Percentiles rank a stretch among this genome's conserved stretches.
Evolutionary conservation across 345 rosid species (phyloP).

Genomic region (Eutrema heterophyllum): DNA sequence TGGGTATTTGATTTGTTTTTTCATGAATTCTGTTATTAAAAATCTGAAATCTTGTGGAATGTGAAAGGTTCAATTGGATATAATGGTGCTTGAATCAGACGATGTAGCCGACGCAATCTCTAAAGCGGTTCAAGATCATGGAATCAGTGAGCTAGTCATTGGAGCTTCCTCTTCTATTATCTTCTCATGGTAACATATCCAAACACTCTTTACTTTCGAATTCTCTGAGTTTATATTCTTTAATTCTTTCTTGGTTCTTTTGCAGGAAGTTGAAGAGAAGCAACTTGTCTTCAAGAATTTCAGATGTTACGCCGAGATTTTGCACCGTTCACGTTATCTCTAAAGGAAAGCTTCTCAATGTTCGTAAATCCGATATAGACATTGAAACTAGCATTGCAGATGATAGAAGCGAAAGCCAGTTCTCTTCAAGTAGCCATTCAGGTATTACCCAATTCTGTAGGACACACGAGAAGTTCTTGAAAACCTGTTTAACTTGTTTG

Average conservation of each 20-base stretch:
- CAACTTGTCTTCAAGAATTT: slow-evolving; percentile 56
- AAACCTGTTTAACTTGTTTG: background rate
- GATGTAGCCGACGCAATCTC: slow-evolving; percentile 69
- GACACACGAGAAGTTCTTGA: background rate
- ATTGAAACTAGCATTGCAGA: slow-evolving; percentile 47
- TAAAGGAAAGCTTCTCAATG: slow-evolving; percentile 61
- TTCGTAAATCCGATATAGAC: slow-evolving; percentile 66
- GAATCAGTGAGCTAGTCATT: slow-evolving; percentile 62
- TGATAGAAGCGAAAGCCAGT: slow-evolving; percentile 42
- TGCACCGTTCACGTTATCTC: slow-evolving; percentile 72
- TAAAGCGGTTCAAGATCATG: slow-evolving; percentile 50
- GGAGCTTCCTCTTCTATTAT: slow-evolving; percentile 69
- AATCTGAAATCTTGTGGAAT: slow-evolving; percentile 10
- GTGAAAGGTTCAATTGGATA: slow-evolving; percentile 56
- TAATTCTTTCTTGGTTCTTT: background rate
- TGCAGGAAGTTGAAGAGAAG: slow-evolving; percentile 36
- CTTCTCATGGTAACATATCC: slow-evolving; percentile 53
- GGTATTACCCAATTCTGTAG: slow-evolving; percentile 30
- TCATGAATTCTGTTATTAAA: background rate
- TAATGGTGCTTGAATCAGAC: slow-evolving; percentile 58
- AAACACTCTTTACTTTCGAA: background rate
- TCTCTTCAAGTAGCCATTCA: slow-evolving; percentile 36
- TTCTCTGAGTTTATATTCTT: background rate
- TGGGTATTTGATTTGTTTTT: background rate
- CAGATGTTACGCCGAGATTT: slow-evolving; percentile 49